A percentile compares a stretch with the other conserved stretches of the same genome.
These are phyloP conservation scores for Entonaema liquescens DNA, from an alignment of 495 filamentous ascomycete genomes.

Conservation along the genomic window DNA sequence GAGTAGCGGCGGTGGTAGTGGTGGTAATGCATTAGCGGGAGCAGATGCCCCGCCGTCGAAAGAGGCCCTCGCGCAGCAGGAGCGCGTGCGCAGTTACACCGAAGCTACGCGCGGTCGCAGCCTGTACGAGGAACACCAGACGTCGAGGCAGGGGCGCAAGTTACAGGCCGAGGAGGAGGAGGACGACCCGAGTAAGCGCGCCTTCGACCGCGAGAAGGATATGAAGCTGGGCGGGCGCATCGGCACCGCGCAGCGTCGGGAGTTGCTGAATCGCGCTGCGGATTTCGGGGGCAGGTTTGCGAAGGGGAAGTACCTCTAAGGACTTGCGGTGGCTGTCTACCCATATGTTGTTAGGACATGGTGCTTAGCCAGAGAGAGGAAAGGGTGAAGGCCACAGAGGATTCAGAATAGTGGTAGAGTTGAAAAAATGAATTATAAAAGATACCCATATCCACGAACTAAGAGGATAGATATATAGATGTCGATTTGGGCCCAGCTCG, in stretches of 20 bases:
- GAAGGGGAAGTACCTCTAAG: slow-evolving; percentile 75
- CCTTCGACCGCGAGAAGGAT: slow-evolving; percentile 95
- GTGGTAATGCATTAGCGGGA: neutral
- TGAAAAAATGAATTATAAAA: neutral
- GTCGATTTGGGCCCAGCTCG: neutral
- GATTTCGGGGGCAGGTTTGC: slow-evolving; percentile 86
- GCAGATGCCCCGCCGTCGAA: slow-evolving; percentile 32
- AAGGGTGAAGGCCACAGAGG: neutral
- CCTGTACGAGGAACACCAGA: slow-evolving; percentile 70
- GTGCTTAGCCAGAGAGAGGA: neutral
- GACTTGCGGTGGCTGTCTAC: neutral
- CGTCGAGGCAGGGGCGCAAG: slow-evolving; percentile 30
- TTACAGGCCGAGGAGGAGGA: slow-evolving; percentile 64
- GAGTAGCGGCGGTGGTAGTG: neutral
- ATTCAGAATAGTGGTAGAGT: neutral
- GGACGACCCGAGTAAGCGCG: slow-evolving; percentile 89
- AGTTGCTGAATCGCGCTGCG: slow-evolving; percentile 81
- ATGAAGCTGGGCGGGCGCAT: slow-evolving; percentile 80
- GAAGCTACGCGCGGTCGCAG: slow-evolving; percentile 67
- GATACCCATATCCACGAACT: neutral
- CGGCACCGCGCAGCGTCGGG: slow-evolving; percentile 74
- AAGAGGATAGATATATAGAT: neutral
- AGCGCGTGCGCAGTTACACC: slow-evolving; percentile 47
- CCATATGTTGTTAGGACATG: no score
- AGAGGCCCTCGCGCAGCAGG: slow-evolving; percentile 51